Evolutionary conservation across 192 early-diverging fungal genomes (phyloP).

Genomic region (Chytriomyces sp.): DNA sequence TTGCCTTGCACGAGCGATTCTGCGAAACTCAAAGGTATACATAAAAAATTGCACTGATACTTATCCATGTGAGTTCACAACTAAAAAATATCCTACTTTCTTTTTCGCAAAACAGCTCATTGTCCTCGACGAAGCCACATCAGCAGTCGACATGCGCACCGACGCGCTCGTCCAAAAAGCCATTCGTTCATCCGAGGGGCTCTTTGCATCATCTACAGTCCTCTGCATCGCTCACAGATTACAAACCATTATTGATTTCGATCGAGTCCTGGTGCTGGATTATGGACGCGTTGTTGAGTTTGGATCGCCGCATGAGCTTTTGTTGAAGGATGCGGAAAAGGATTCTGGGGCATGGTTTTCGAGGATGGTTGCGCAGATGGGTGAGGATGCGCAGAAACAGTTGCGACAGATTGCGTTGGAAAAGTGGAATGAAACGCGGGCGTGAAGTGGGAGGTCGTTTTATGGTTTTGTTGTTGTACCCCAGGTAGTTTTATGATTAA

Average conservation of each 20-base stretch:
- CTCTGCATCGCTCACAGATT: slow-evolving; percentile 59
- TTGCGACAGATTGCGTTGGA: slow-evolving; percentile 40
- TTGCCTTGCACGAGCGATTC: slow-evolving; percentile 67
- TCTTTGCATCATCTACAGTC: slow-evolving; percentile 54
- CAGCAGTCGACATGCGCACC: slow-evolving; percentile 47
- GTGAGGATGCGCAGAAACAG: slow-evolving; percentile 41
- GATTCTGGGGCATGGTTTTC: slow-evolving; percentile 49
- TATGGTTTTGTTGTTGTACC: too few relatives aligned
- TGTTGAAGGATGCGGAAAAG: slow-evolving; percentile 40
- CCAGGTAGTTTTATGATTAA: too few relatives aligned
- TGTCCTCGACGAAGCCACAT: slow-evolving; percentile 59
- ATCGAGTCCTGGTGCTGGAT: slow-evolving; percentile 50
- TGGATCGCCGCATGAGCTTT: slow-evolving; percentile 52
- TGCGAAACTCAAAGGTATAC: slow-evolving; percentile 29
- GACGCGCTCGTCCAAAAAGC: slow-evolving; percentile 53
- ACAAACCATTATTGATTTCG: slow-evolving; percentile 55
- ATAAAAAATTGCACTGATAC: not conserved
- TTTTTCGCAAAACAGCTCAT: slow-evolving; percentile 25
- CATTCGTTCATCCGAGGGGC: slow-evolving; percentile 35
- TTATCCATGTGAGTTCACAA: not conserved
- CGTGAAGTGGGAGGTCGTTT: too few relatives aligned
- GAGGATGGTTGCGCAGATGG: slow-evolving; percentile 53
- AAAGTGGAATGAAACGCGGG: slow-evolving; percentile 29
- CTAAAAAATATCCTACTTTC: not conserved
- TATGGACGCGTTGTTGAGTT: slow-evolving; percentile 56